These are phyloP conservation scores for Salix viminalis DNA, from an alignment of 345 rosid species.

Conservation along the genomic window DNA sequence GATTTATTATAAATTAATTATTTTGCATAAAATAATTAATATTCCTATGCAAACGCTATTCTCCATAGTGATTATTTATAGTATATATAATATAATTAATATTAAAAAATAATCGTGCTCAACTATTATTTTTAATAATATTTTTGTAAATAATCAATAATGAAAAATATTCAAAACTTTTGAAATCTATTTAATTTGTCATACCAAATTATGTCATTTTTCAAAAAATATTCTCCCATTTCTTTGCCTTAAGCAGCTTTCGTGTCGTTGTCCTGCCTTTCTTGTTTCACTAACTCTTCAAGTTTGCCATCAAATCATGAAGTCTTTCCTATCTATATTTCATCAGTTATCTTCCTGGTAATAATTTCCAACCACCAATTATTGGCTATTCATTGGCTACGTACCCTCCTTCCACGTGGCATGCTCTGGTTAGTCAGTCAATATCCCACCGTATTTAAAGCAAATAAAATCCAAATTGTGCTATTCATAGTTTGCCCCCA, in stretches of 20 bases:
- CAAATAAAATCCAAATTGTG: not conserved
- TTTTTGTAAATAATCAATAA: too few relatives aligned
- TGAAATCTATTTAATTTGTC: too few relatives aligned
- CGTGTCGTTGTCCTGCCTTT: constrained; percentile 21
- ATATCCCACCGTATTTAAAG: not conserved
- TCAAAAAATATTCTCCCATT: not conserved
- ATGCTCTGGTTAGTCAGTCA: not conserved
- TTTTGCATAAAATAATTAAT: too few relatives aligned
- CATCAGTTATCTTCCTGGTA: not conserved
- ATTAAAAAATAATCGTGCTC: too few relatives aligned
- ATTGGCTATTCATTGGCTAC: not conserved
- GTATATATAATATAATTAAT: too few relatives aligned
- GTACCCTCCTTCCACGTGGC: not conserved
- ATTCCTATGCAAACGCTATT: too few relatives aligned
- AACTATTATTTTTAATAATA: too few relatives aligned
- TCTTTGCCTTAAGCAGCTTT: constrained; percentile 16
- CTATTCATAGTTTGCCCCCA: not conserved
- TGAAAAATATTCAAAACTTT: too few relatives aligned
- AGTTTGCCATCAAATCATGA: constrained; percentile 28
- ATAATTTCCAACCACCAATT: not conserved
- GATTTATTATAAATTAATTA: too few relatives aligned
- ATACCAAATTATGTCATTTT: too few relatives aligned
- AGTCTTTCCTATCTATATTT: not conserved
- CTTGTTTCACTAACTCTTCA: constrained; percentile 1
- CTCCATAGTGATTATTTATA: too few relatives aligned